phyloP scores from a whole-genome alignment of 371 early-diverging fungal genomes.

The Saksenaea vasiformis region DNA sequence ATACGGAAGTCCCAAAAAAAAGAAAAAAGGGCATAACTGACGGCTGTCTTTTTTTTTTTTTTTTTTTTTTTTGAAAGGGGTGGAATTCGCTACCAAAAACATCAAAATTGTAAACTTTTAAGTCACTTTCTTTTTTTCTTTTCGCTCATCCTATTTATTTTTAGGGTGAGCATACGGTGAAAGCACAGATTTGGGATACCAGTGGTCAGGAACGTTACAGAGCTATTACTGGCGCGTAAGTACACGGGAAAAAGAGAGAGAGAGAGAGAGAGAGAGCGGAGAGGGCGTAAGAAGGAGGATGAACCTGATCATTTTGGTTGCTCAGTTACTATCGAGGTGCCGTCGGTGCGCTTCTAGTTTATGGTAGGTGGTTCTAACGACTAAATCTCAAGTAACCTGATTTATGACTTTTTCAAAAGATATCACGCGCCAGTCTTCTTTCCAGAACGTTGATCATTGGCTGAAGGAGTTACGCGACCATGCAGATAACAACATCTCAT shows the following conservation, averaged over 20 bases:
- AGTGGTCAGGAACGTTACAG: conserved; percentile 83
- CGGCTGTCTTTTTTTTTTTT: neutral
- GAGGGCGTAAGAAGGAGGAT: too few relatives aligned
- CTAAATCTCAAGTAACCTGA: neutral
- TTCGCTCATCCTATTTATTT: neutral
- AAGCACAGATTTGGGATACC: conserved; percentile 94
- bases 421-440: conserved; percentile 94
- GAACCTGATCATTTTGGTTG: too few relatives aligned
- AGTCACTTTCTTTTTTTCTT: neutral
- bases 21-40: too few relatives aligned
- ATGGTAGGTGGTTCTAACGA: conserved; percentile 26
- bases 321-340: conserved; percentile 47
- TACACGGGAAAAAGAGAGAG: neutral
- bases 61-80: conserved; percentile 28
- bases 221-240: conserved; percentile 72
- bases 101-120: conserved; percentile 37
- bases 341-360: conserved; percentile 46
- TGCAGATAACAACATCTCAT: conserved; percentile 88
- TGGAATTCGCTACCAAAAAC: conserved; percentile 57
- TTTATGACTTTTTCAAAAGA: conserved; percentile 50
- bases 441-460: conserved; percentile 92
- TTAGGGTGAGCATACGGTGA: conserved; percentile 40
- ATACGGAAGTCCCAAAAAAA: neutral
- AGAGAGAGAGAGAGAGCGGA: neutral
- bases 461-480: conserved; percentile 96